Conservation (phyloP, 495 filamentous ascomycete genomes). For the Penicillium simplicissimum region DNA sequence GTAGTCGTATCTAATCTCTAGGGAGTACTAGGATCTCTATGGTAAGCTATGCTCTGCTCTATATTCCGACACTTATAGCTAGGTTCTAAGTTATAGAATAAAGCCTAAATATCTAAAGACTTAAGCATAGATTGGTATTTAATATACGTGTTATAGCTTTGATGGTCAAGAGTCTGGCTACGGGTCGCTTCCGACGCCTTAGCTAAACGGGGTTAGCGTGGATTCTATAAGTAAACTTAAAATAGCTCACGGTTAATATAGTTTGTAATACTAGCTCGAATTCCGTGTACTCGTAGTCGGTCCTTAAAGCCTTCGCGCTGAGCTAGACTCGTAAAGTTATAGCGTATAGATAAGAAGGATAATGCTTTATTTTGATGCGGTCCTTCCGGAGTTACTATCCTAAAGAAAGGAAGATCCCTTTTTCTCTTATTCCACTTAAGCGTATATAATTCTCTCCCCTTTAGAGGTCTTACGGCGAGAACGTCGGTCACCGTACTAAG, state of each 20-base stretch:
- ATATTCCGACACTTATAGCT: background rate
- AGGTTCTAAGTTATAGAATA: slow-evolving; percentile 11
- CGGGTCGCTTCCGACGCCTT: slow-evolving; percentile 22
- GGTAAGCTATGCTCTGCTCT: background rate
- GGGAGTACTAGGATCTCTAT: background rate
- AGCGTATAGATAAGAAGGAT: slow-evolving; percentile 5
- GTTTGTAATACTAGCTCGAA: slow-evolving; percentile 12
- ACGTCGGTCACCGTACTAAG: background rate
- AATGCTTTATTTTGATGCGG: background rate
- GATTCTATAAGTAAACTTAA: background rate
- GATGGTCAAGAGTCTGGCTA: slow-evolving; percentile 18
- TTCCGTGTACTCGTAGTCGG: slow-evolving; percentile 13
- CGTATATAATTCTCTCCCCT: too few relatives aligned
- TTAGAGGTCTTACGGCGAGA: too few relatives aligned
- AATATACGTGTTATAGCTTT: slow-evolving; percentile 19
- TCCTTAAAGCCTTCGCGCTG: slow-evolving; percentile 17
- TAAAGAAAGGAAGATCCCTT: background rate
- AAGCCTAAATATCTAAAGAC: slow-evolving; percentile 19
- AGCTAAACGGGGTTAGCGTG: slow-evolving; percentile 11
- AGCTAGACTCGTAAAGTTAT: slow-evolving; percentile 17
- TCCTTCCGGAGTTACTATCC: background rate
- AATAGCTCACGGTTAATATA: background rate
- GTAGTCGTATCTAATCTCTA: background rate
- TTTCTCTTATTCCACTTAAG: too few relatives aligned
- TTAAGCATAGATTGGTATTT: slow-evolving; percentile 23